Evolutionary conservation across 768 basidiomycete genomes (phyloP).

Genomic region (Lyophyllum atratum): DNA sequence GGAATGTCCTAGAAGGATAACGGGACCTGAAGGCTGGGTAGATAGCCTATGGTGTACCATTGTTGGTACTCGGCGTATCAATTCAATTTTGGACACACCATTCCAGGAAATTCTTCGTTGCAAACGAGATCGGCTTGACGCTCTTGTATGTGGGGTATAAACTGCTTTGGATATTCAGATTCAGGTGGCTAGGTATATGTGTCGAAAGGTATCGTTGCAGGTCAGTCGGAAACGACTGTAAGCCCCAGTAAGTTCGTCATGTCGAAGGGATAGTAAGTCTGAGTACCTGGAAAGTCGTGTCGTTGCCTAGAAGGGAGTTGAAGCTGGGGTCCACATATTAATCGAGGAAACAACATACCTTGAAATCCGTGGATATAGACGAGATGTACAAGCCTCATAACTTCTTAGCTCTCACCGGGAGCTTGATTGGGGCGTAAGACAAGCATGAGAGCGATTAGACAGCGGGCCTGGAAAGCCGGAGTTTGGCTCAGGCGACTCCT

Average conservation of each 20-base stretch:
- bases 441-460: no score
- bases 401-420: neutral
- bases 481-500: no score
- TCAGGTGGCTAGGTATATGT: constrained; percentile 33
- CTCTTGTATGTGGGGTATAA: constrained; percentile 66
- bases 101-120: constrained; percentile 54
- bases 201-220: constrained; percentile 44
- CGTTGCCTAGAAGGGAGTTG: constrained; percentile 41
- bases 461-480: no score
- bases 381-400: constrained; percentile 41
- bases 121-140: constrained; percentile 50
- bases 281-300: constrained; percentile 59
- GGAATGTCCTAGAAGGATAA: constrained; percentile 58
- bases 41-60: constrained; percentile 39
- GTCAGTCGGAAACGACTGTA: constrained; percentile 55
- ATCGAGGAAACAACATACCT: constrained; percentile 32
- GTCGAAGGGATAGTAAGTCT: neutral
- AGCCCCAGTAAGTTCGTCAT: neutral
- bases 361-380: constrained; percentile 62
- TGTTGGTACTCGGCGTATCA: neutral
- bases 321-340: neutral
- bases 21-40: constrained; percentile 55
- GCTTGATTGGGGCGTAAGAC: no score
- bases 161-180: constrained; percentile 44
- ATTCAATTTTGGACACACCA: constrained; percentile 38